Evolutionary conservation across 495 filamentous ascomycete genomes (phyloP), one percentile per base, ranked within the genome.

Genomic region (Polyplosphaeria fusca): DNA sequence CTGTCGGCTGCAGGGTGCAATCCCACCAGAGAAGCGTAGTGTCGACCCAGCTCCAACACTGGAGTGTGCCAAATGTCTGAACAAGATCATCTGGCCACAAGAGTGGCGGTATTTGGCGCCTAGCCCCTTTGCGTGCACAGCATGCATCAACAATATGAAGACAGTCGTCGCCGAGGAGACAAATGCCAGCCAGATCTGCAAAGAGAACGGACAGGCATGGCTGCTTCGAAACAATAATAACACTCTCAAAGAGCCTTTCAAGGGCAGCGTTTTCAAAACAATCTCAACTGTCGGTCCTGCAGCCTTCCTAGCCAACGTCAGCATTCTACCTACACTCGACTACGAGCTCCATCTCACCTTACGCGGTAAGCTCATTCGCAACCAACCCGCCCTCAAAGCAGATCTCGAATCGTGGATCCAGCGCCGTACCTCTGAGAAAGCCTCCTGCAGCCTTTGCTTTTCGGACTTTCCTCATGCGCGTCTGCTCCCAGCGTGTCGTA

Each of bases 301-400:
- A 22, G 18, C 4, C 42, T 45, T 45, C 22, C 42, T 45, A 12
- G 55, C 64, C 1, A 35, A 58, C 40, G 71, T 77, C 58, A 35
- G 66, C 16, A 39, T 63, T 12, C 68, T 64, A n/a, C 68, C 76
- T 16, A 50, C 59, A 0, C 46, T 77, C 24, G 13, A 19, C 0
- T 18, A n/a, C 0, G 22, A 63, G 0, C 20, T 27, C 0, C 24
- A 55, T 0, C 65, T 75, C 27, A 63, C 47, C 1, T 63, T 69
- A 5, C 42, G 52, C 1, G 72, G 70, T 37, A 80, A 80, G 57
- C 61, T 62, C 0, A 63, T 79, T 5, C 73, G 60, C 28, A 78
- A 79, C 60, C 24, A 61, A 1, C 39, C 47, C 3, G 58, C 56
- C 3, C 38, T 79, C 0, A 58, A 71, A 16, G 38, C 53, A 13